A percentile compares a stretch with the other conserved stretches of the same genome.
Evolutionary conservation across 2,329 filamentous ascomycete genomes (phyloP).

Genomic region (Pseudogymnoascus sp.): DNA sequence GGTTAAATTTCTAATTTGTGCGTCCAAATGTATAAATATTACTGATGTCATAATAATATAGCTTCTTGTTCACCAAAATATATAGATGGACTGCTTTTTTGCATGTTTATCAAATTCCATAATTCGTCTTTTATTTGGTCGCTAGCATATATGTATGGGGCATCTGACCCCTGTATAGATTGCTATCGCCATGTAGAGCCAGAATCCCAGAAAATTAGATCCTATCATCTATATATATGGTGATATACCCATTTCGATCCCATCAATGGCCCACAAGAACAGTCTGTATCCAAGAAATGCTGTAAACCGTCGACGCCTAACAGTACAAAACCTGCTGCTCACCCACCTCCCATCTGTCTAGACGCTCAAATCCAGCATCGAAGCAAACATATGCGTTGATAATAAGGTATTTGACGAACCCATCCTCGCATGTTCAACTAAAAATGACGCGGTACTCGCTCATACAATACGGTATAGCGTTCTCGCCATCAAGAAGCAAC

Average conservation of each 20-base stretch:
- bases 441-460: background rate
- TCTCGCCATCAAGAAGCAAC: constrained; percentile 49
- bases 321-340: background rate
- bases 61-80: background rate
- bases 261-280: background rate
- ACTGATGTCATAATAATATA: background rate
- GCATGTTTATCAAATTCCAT: background rate
- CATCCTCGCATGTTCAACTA: background rate
- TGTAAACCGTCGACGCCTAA: background rate
- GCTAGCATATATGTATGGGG: background rate
- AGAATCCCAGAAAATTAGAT: background rate
- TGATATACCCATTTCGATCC: background rate
- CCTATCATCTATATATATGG: background rate
- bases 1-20: background rate
- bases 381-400: background rate
- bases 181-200: background rate
- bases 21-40: background rate
- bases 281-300: background rate
- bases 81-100: background rate
- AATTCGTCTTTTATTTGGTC: background rate
- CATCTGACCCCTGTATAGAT: background rate
- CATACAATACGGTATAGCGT: constrained; percentile 28
- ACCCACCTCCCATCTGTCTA: background rate
- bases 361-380: background rate
- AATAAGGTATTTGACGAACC: background rate